Evolutionary conservation across 1,284 basidiomycete genomes (phyloP).

Genomic region (Ganoderma lingzhi): DNA sequence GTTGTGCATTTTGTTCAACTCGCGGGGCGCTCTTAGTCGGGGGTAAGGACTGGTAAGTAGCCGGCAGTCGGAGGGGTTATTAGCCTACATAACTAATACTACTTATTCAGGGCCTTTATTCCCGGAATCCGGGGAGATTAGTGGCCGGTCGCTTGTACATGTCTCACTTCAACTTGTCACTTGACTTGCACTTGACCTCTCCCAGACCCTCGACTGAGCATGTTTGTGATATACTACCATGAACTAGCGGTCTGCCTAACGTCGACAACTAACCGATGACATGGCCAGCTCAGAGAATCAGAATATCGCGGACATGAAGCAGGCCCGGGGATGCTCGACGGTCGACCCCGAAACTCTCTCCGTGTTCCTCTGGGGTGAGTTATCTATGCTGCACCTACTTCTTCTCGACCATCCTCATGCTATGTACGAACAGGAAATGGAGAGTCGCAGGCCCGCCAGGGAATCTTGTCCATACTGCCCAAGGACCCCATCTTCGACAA

Average conservation of each 20-base stretch:
- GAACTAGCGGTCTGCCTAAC: no score
- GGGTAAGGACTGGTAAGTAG: neutral
- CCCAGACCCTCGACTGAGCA: neutral
- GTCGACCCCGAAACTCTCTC: conserved; percentile 18
- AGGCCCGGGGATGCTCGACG: conserved; percentile 13
- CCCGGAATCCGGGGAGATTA: no score
- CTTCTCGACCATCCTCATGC: neutral
- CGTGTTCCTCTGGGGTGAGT: conserved; percentile 23
- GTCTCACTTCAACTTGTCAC: neutral
- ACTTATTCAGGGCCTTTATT: neutral
- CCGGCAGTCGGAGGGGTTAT: neutral
- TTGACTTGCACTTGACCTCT: neutral
- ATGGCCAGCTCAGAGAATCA: neutral
- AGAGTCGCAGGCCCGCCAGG: conserved; percentile 57
- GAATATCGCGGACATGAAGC: conserved; percentile 24
- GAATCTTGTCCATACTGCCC: conserved; percentile 58
- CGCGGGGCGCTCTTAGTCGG: neutral
- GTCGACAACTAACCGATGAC: neutral
- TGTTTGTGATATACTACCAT: neutral
- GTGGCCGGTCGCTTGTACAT: neutral
- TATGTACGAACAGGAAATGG: conserved; percentile 47
- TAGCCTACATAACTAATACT: no score
- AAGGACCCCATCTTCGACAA: conserved; percentile 74
- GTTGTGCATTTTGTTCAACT: neutral
- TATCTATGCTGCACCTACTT: no score